phyloP scores from a whole-genome alignment of 305 asterid genomes.

The Fraxinus ornus region DNA sequence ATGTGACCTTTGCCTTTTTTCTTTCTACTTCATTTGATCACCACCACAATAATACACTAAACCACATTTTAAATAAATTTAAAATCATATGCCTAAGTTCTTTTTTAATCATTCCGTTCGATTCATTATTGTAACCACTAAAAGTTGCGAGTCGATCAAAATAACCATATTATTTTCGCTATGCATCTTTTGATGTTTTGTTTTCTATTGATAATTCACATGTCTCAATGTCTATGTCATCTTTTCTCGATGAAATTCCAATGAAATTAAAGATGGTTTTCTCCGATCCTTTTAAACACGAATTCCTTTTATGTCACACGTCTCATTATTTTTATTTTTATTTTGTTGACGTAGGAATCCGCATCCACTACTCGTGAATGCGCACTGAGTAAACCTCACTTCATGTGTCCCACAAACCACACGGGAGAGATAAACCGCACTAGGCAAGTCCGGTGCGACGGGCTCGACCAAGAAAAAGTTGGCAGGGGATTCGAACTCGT shows the following conservation, averaged over 20 bases:
- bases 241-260: background rate
- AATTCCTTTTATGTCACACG: background rate
- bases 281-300: background rate
- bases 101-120: background rate
- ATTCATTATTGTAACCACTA: background rate
- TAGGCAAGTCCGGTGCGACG: too few relatives aligned
- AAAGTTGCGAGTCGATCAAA: background rate
- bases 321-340: background rate
- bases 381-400: too few relatives aligned
- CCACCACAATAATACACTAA: background rate
- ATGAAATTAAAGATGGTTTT: background rate
- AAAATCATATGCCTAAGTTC: background rate
- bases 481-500: too few relatives aligned
- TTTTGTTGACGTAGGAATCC: too few relatives aligned
- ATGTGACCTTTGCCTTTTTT: conserved; percentile 2
- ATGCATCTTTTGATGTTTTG: background rate
- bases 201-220: background rate
- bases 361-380: too few relatives aligned
- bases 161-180: background rate
- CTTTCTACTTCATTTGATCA: background rate
- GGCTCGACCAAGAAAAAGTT: too few relatives aligned
- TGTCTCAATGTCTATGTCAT: background rate
- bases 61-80: background rate
- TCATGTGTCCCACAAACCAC: too few relatives aligned
- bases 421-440: too few relatives aligned